Evolutionary conservation across 306 rosid species (phyloP).

Genomic region (Pueraria montana): DNA sequence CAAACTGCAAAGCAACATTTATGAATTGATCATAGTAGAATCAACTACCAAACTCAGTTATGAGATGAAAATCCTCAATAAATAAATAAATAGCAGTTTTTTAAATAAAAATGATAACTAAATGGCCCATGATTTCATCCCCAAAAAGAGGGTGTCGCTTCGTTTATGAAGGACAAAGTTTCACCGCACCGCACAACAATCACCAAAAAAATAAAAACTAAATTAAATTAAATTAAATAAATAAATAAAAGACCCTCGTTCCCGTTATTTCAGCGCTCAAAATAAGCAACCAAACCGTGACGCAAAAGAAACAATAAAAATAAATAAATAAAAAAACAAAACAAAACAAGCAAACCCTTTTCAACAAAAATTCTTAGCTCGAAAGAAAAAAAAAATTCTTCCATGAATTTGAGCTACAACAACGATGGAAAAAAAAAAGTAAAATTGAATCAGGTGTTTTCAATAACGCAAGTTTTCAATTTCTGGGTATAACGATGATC

Average conservation of each 20-base stretch:
- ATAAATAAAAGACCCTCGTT: constrained; percentile 31
- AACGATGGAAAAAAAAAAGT: not conserved
- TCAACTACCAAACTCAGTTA: constrained; percentile 40
- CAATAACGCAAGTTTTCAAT: not conserved
- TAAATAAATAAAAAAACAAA: not conserved
- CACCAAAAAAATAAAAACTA: not conserved
- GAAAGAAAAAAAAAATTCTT: not conserved
- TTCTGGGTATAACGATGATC: not conserved
- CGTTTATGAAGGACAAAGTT: constrained; percentile 38
- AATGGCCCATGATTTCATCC: constrained; percentile 41
- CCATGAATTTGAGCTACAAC: not conserved
- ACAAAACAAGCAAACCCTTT: not conserved
- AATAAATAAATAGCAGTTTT: not conserved
- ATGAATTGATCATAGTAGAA: not conserved
- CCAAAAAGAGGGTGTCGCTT: constrained; percentile 48
- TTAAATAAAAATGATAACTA: not conserved
- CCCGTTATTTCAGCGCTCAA: constrained; percentile 57
- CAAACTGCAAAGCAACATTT: constrained; percentile 1
- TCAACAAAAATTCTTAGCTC: constrained; percentile 11
- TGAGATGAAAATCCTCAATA: constrained; percentile 10
- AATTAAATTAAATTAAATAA: not conserved
- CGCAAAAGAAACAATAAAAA: not conserved
- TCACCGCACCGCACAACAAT: constrained; percentile 33
- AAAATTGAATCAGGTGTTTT: not conserved
- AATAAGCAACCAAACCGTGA: constrained; percentile 26